phyloP scores from a whole-genome alignment of 495 filamentous ascomycete species.

The Aspergillus bridgeri region DNA sequence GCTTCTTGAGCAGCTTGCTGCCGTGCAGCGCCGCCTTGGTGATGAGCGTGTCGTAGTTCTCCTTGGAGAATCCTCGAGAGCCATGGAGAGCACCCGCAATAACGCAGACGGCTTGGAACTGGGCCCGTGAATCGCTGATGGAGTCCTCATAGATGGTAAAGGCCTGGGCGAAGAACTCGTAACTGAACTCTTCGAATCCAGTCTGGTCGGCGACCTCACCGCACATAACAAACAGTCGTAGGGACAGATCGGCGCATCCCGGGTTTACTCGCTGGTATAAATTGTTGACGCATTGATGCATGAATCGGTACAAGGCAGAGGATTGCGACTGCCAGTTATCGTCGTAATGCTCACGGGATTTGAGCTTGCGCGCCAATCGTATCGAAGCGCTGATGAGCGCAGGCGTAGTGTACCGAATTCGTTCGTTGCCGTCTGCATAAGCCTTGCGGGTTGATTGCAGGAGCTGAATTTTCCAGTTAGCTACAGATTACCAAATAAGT shows the following conservation, averaged over 20 bases:
- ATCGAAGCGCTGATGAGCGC: conserved; percentile 87
- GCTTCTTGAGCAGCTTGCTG: conserved; percentile 95
- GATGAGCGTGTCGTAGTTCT: conserved; percentile 98
- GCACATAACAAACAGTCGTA: conserved; percentile 85
- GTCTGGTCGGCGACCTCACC: conserved; percentile 92
- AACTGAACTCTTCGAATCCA: conserved; percentile 90
- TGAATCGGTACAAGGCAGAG: conserved; percentile 88
- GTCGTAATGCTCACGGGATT: conserved; percentile 87
- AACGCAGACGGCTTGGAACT: conserved; percentile 96
- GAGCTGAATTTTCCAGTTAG: conserved; percentile 50
- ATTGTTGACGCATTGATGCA: conserved; percentile 81
- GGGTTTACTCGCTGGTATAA: conserved; percentile 83
- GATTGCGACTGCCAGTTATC: conserved; percentile 93
- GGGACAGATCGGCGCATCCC: conserved; percentile 76
- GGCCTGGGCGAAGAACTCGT: conserved; percentile 97
- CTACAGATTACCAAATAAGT: neutral
- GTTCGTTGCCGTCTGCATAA: conserved; percentile 88
- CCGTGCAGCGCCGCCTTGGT: conserved; percentile 96
- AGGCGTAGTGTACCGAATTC: conserved; percentile 91
- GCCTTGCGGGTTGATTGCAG: conserved; percentile 86
- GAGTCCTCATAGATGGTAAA: conserved; percentile 98
- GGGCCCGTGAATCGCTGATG: conserved; percentile 88
- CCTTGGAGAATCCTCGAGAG: conserved; percentile 81
- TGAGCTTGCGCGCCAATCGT: conserved; percentile 85
- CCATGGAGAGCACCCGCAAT: conserved; percentile 86